phyloP scores from a whole-genome alignment of 495 filamentous ascomycete species.

The Hypomontagnella submonticulosa region DNA sequence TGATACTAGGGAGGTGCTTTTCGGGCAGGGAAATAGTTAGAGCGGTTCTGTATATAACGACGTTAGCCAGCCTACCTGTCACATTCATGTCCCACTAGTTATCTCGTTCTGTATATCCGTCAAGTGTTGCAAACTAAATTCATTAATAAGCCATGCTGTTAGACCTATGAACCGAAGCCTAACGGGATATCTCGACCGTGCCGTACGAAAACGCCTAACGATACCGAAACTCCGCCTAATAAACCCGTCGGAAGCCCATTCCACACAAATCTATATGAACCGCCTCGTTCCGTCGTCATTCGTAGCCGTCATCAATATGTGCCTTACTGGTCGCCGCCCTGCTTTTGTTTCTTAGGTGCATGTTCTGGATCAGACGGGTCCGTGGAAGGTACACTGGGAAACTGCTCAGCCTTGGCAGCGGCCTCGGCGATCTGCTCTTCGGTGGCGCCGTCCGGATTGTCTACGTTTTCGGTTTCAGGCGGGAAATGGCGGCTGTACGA shows the following conservation, averaged over 20 bases:
- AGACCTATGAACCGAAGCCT: not conserved
- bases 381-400: slow-evolving; percentile 51
- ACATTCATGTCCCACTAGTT: too few relatives aligned
- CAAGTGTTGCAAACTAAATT: not conserved
- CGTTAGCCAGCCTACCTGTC: too few relatives aligned
- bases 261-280: not conserved
- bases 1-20: slow-evolving; percentile 69
- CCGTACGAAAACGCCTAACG: not conserved
- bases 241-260: not conserved
- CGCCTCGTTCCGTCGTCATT: slow-evolving; percentile 4
- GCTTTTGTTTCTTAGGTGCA: slow-evolving; percentile 51
- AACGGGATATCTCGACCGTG: slow-evolving; percentile 8
- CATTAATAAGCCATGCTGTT: not conserved
- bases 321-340: slow-evolving; percentile 23
- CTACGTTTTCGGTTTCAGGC: slow-evolving; percentile 38
- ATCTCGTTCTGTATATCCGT: too few relatives aligned
- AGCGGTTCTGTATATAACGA: not conserved
- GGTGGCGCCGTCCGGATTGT: slow-evolving; percentile 24
- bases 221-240: slow-evolving; percentile 5
- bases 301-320: not conserved
- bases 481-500: slow-evolving; percentile 51
- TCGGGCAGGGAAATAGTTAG: slow-evolving; percentile 39
- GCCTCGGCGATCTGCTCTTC: slow-evolving; percentile 47
- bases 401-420: slow-evolving; percentile 42
- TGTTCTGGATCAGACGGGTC: slow-evolving; percentile 50